These are phyloP conservation scores for Begonia loranthoides DNA, from an alignment of 306 rosid species.

Conservation along the genomic window DNA sequence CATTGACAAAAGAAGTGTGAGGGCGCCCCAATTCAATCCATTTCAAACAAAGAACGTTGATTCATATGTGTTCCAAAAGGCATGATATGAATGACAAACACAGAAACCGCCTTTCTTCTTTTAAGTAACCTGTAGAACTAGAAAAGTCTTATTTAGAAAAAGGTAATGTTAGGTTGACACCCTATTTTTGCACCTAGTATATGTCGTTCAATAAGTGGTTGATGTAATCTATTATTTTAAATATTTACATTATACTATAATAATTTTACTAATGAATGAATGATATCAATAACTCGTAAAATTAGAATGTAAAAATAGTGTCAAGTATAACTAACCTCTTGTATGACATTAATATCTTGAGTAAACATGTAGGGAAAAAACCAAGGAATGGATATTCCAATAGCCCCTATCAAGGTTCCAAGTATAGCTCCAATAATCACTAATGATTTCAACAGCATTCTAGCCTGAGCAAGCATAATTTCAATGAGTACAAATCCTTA, in stretches of 20 bases:
- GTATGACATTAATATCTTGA: conserved; percentile 51
- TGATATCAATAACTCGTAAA: too few species aligned
- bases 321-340: conserved; percentile 35
- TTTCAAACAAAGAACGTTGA: too few species aligned
- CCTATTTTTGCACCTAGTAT: too few species aligned
- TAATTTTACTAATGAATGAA: neutral
- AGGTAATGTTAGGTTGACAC: too few species aligned
- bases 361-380: conserved; percentile 57
- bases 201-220: neutral
- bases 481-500: too few species aligned
- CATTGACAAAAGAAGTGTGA: conserved; percentile 4
- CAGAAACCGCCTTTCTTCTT: too few species aligned
- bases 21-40: neutral
- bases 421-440: conserved; percentile 42
- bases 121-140: too few species aligned
- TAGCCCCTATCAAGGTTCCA: conserved; percentile 40
- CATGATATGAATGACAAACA: too few species aligned
- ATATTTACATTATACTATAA: too few species aligned
- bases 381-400: conserved; percentile 64
- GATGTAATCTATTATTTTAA: neutral
- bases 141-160: too few species aligned
- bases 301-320: too few species aligned
- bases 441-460: conserved; percentile 55
- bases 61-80: too few species aligned
- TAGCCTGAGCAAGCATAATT: conserved; percentile 27